A percentile compares a stretch with the other conserved stretches of the same genome.
Evolutionary conservation across 2,329 filamentous ascomycete genomes (phyloP).

Genomic region (Lachnellula hyalina): DNA sequence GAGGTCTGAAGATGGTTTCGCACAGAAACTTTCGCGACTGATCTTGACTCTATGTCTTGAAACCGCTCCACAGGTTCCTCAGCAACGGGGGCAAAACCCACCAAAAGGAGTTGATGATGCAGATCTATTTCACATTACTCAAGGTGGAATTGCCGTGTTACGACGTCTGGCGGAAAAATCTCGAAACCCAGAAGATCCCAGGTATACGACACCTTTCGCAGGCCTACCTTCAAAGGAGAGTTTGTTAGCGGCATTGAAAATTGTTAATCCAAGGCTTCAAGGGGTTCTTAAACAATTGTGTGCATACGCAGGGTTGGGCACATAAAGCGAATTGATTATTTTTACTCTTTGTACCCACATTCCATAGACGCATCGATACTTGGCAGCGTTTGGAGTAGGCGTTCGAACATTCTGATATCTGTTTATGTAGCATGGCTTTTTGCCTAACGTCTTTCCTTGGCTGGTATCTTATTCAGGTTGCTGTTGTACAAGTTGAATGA

Average conservation of each 20-base stretch:
- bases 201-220: conserved; percentile 49
- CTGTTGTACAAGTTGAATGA: conserved; percentile 24
- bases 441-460: conserved; percentile 13
- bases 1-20: conserved; percentile 76
- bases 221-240: conserved; percentile 63
- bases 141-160: conserved; percentile 63
- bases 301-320: conserved; percentile 53
- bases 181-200: conserved; percentile 48
- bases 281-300: conserved; percentile 66
- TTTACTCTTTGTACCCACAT: conserved; percentile 25
- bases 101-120: conserved; percentile 31
- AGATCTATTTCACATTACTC: conserved; percentile 48
- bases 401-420: conserved; percentile 20
- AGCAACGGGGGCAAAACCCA: conserved; percentile 28
- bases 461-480: conserved; percentile 7
- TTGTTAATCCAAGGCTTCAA: conserved; percentile 56
- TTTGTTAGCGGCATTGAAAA: conserved; percentile 61
- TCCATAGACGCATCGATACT: conserved; percentile 29
- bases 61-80: conserved; percentile 49
- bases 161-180: conserved; percentile 64
- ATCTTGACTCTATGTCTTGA: conserved; percentile 61
- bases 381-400: conserved; percentile 28
- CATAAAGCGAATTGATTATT: conserved; percentile 25
- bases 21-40: conserved; percentile 70
- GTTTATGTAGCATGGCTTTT: conserved; percentile 19